phyloP scores from a whole-genome alignment of 352 stramenopile genomes.

The Globisporangium emineosum region DNA sequence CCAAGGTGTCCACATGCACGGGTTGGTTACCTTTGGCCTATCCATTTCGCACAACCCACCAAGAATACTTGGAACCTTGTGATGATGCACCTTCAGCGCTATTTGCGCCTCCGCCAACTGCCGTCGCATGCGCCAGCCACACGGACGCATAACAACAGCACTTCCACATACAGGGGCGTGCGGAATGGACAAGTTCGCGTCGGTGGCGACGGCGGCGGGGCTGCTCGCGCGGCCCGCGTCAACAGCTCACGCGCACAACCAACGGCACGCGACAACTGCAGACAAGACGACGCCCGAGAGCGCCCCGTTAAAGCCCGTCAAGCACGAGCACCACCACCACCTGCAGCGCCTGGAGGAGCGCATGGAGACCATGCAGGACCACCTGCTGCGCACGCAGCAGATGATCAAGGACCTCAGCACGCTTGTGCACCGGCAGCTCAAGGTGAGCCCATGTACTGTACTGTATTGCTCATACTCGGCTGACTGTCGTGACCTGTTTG shows the following conservation, averaged over 20 bases:
- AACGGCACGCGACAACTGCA: neutral
- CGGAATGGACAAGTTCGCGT: slow-evolving; percentile 17
- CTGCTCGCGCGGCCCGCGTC: slow-evolving; percentile 8
- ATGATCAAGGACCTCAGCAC: slow-evolving; percentile 51
- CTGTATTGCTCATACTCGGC: too few relatives aligned
- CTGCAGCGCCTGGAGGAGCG: slow-evolving; percentile 36
- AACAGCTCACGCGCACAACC: too few relatives aligned
- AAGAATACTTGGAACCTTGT: neutral
- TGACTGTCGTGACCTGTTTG: too few relatives aligned
- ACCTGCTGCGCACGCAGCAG: slow-evolving; percentile 37
- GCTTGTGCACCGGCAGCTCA: slow-evolving; percentile 46
- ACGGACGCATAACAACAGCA: too few relatives aligned
- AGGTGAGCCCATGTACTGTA: too few relatives aligned
- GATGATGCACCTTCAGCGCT: neutral
- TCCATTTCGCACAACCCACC: neutral
- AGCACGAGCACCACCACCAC: slow-evolving; percentile 10
- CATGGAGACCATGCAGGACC: slow-evolving; percentile 38
- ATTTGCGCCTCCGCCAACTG: neutral
- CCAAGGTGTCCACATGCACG: too few relatives aligned
- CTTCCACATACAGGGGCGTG: neutral
- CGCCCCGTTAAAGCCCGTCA: neutral
- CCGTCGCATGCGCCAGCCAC: neutral
- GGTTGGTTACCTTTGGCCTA: too few relatives aligned
- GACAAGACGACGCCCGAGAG: neutral
- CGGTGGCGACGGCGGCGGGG: slow-evolving; percentile 11